Conservation (phyloP, 768 basidiomycete genomes). For the Sarcomyxa edulis region DNA sequence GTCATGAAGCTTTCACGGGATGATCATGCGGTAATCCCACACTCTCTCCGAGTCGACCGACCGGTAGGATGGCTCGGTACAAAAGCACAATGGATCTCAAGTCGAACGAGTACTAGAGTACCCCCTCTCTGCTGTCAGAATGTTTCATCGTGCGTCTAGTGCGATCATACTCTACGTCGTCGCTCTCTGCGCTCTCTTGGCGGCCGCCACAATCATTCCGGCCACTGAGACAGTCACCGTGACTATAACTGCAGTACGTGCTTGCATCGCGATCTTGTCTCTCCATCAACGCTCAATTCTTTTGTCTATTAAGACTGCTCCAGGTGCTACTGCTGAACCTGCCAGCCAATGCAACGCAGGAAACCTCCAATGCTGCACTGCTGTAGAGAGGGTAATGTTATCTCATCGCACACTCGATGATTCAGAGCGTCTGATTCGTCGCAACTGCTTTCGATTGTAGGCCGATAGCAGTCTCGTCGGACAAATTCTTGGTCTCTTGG, state of each 20-base stretch:
- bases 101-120: no score
- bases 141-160: background rate
- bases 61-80: no score
- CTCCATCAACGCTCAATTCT: background rate
- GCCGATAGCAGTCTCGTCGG: constrained; percentile 13
- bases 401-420: background rate
- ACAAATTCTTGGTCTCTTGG: constrained; percentile 23
- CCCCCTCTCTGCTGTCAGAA: no score
- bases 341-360: constrained; percentile 26
- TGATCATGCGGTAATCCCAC: no score
- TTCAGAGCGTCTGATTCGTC: background rate
- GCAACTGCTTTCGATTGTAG: constrained; percentile 1
- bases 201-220: constrained; percentile 1
- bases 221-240: constrained; percentile 13
- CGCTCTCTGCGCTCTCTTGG: background rate
- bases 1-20: no score
- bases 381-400: constrained; percentile 11
- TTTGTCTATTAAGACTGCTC: constrained; percentile 6
- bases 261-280: background rate
- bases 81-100: no score
- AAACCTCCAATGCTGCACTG: constrained; percentile 21
- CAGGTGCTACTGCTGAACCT: constrained; percentile 16
- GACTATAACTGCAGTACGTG: no score
- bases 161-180: background rate
- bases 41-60: no score